Percentiles rank a stretch among this genome's conserved stretches.
Conservation (phyloP, 257 asterid genomes). For the Solanum arcanum region DNA sequence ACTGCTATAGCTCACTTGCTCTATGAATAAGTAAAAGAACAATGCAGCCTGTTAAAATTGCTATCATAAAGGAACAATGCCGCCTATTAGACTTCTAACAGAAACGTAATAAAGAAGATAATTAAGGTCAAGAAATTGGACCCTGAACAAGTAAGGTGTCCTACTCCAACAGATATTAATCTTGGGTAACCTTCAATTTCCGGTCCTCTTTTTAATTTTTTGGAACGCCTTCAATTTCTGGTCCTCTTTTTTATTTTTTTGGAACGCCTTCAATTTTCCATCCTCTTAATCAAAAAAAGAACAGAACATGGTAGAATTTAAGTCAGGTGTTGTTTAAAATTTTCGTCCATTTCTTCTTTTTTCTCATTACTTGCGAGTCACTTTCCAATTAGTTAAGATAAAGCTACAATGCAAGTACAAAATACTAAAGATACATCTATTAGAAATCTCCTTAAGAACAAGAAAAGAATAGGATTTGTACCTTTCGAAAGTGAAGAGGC, state of each 20-base stretch:
- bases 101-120: neutral
- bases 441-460: neutral
- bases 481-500: constrained; percentile 80
- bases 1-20: neutral
- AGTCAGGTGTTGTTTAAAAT: neutral
- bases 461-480: constrained; percentile 9
- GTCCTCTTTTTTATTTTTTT: neutral
- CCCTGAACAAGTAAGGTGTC: neutral
- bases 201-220: neutral
- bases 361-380: neutral
- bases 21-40: neutral
- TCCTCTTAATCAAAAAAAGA: neutral
- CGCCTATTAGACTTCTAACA: neutral
- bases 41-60: neutral
- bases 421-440: neutral
- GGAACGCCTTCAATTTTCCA: neutral
- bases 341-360: neutral
- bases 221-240: neutral
- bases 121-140: neutral
- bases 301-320: neutral
- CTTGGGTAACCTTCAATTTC: neutral
- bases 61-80: neutral
- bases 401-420: neutral
- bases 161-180: neutral
- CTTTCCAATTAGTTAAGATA: neutral